A percentile compares a stretch with the other conserved stretches of the same genome.
phyloP scores from a whole-genome alignment of 1,284 basidiomycete genomes.

The Leccinum solheimii region DNA sequence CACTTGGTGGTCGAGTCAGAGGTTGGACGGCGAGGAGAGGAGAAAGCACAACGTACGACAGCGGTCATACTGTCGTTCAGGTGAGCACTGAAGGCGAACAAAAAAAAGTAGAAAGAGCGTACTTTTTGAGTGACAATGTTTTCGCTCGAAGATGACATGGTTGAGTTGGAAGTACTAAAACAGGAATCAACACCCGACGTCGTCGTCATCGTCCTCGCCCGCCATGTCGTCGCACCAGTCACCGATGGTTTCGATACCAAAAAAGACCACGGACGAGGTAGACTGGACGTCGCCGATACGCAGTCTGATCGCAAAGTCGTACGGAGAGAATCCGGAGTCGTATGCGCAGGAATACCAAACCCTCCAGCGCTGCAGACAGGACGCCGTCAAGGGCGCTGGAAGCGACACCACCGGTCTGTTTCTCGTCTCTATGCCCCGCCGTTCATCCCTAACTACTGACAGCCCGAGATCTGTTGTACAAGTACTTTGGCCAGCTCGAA shows the following conservation, averaged over 20 bases:
- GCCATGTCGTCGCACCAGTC: slow-evolving; percentile 70
- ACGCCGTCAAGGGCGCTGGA: slow-evolving; percentile 47
- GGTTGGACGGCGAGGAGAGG: background rate
- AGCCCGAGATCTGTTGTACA: slow-evolving; percentile 94
- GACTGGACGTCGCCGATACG: slow-evolving; percentile 92
- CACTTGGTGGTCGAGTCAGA: slow-evolving; percentile 44
- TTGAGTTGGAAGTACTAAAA: background rate
- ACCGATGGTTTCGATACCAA: slow-evolving; percentile 81
- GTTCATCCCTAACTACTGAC: slow-evolving; percentile 13
- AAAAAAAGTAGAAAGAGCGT: slow-evolving; percentile 19
- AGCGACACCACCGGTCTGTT: slow-evolving; percentile 85
- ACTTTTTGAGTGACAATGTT: slow-evolving; percentile 87
- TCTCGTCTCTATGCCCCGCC: background rate
- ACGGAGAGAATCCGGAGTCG: slow-evolving; percentile 54
- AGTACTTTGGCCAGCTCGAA: slow-evolving; percentile 99
- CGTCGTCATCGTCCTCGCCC: background rate
- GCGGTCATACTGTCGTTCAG: slow-evolving; percentile 74
- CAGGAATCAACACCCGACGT: background rate
- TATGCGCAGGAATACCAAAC: background rate
- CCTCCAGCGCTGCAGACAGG: slow-evolving; percentile 1
- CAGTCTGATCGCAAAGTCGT: slow-evolving; percentile 85
- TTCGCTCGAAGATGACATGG: slow-evolving; percentile 71
- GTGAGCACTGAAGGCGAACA: slow-evolving; percentile 11
- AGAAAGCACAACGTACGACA: slow-evolving; percentile 62
- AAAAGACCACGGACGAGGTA: slow-evolving; percentile 79